Evolutionary conservation across 2,329 filamentous ascomycete species (phyloP).

Genomic region (Tolypocladium tropicale): DNA sequence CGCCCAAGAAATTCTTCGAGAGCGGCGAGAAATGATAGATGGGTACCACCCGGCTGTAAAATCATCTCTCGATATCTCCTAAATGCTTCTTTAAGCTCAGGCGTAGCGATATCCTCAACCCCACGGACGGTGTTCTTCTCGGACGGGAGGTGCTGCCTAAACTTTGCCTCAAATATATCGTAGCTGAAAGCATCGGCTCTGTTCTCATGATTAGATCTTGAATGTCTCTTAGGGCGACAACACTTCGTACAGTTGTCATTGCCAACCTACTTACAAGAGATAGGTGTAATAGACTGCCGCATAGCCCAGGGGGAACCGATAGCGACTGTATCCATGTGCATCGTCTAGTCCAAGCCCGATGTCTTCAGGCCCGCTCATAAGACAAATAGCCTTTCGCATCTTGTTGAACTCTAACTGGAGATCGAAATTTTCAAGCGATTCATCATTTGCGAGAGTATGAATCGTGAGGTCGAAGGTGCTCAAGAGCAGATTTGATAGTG

Average conservation of each 20-base stretch:
- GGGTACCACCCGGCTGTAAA: not conserved
- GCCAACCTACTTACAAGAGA: not conserved
- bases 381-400: not conserved
- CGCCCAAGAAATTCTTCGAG: not conserved
- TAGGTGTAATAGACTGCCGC: not conserved
- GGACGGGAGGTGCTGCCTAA: not conserved
- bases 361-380: not conserved
- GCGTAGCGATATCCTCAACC: not conserved
- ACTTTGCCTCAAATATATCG: not conserved
- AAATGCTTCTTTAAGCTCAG: not conserved
- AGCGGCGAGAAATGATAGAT: not conserved
- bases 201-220: not conserved
- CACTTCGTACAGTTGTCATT: too few species aligned
- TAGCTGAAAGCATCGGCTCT: not conserved
- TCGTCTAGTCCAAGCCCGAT: not conserved
- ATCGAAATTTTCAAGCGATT: not conserved
- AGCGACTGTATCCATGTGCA: not conserved
- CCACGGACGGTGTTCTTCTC: not conserved
- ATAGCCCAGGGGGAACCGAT: not conserved
- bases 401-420: not conserved
- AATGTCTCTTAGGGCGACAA: too few species aligned
- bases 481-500: not conserved
- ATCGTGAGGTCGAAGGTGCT: not conserved
- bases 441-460: not conserved
- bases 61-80: not conserved